phyloP scores from a whole-genome alignment of 2,329 filamentous ascomycete genomes.

The Paecilomyces variotii region DNA sequence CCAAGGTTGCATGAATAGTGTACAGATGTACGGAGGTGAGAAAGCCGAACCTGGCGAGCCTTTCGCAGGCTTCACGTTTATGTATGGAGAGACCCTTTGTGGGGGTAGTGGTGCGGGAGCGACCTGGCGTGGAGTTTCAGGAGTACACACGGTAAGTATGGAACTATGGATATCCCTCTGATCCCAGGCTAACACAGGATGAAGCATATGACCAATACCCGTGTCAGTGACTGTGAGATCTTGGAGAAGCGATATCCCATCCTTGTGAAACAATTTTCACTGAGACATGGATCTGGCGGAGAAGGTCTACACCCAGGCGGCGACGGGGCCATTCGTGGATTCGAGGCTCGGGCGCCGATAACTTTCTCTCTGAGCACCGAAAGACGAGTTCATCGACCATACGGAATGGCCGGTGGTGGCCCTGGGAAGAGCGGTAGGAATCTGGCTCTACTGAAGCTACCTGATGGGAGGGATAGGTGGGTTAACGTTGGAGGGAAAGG shows the following conservation, averaged over 20 bases:
- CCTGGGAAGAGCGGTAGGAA: slow-evolving; percentile 3
- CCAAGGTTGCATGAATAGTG: slow-evolving; percentile 13
- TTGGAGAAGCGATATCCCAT: slow-evolving; percentile 29
- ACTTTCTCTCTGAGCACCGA: slow-evolving; percentile 1
- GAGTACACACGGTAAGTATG: slow-evolving; percentile 11
- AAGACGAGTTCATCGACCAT: slow-evolving; percentile 1
- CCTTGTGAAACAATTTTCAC: slow-evolving; percentile 23
- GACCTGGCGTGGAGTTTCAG: background rate
- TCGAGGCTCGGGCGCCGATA: background rate
- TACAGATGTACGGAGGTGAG: slow-evolving; percentile 3
- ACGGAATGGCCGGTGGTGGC: slow-evolving; percentile 2
- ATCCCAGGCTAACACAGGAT: slow-evolving; percentile 11
- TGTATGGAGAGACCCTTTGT: slow-evolving; percentile 2
- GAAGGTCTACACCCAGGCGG: slow-evolving; percentile 5
- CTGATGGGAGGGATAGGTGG: slow-evolving; percentile 1
- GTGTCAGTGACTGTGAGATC: slow-evolving; percentile 31
- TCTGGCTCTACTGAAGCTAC: slow-evolving; percentile 1
- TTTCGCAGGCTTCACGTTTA: slow-evolving; percentile 3
- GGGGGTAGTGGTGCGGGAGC: slow-evolving; percentile 1
- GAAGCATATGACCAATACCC: slow-evolving; percentile 31
- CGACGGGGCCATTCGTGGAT: background rate
- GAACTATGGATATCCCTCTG: background rate
- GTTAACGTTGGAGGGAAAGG: slow-evolving; percentile 4
- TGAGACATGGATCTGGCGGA: slow-evolving; percentile 17
- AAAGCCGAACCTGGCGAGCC: slow-evolving; percentile 1